Conservation (phyloP, 2,329 filamentous ascomycete species). For the Claviceps sp. region DNA sequence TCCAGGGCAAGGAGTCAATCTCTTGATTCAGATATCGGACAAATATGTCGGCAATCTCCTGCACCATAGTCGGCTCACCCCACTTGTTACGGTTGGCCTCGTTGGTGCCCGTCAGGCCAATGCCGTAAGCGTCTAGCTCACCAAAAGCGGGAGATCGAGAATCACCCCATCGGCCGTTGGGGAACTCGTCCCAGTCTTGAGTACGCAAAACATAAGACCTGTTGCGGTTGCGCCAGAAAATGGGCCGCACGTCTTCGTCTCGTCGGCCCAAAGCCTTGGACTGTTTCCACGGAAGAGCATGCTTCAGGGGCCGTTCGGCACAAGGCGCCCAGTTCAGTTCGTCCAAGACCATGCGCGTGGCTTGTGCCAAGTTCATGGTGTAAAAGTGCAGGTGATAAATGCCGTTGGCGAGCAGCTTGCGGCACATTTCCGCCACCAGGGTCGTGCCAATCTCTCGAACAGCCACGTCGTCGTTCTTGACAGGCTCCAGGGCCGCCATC, state of each 20-base stretch:
- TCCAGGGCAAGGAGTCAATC: constrained; percentile 81
- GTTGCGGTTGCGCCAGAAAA: constrained; percentile 97
- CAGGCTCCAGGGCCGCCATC: constrained; percentile 70
- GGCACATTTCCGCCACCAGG: constrained; percentile 81
- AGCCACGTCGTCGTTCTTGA: constrained; percentile 92
- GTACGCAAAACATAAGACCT: constrained; percentile 92
- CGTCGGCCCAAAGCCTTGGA: constrained; percentile 80
- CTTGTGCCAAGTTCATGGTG: constrained; percentile 96
- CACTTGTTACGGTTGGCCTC: constrained; percentile 92
- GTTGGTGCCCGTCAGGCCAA: constrained; percentile 86
- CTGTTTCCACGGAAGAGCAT: constrained; percentile 90
- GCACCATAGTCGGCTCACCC: constrained; percentile 70
- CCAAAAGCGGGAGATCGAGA: constrained; percentile 92
- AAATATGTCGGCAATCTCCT: constrained; percentile 73
- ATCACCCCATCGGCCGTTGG: constrained; percentile 97
- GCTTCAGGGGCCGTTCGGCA: constrained; percentile 63
- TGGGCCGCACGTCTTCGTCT: constrained; percentile 89
- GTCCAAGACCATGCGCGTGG: constrained; percentile 86
- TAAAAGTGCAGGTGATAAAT: constrained; percentile 93
- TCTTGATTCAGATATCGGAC: constrained; percentile 72
- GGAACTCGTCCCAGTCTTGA: constrained; percentile 98
- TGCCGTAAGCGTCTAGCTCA: constrained; percentile 86
- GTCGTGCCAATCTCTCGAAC: constrained; percentile 82
- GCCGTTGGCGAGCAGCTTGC: constrained; percentile 67
- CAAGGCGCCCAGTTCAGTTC: constrained; percentile 75